These are phyloP conservation scores for Aspergillus cejpii DNA, from an alignment of 2,329 filamentous ascomycete species.

Conservation along the genomic window DNA sequence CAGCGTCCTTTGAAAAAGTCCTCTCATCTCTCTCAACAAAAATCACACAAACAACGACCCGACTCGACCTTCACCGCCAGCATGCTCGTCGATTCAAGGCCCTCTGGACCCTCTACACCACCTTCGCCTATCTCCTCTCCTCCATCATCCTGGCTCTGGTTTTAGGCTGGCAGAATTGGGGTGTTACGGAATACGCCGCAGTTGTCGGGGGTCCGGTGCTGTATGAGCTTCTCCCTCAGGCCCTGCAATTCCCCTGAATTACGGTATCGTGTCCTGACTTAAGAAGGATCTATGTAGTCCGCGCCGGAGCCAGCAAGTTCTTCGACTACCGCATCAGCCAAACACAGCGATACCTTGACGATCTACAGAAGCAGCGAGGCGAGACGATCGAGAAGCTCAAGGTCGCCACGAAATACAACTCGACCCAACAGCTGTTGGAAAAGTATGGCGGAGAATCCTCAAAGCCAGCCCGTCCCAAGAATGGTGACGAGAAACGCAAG, in stretches of 20 bases:
- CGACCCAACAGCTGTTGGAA: constrained; percentile 83
- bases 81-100: constrained; percentile 71
- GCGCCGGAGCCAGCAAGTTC: constrained; percentile 59
- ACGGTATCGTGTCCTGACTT: neutral
- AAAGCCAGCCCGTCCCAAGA: constrained; percentile 25
- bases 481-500: constrained; percentile 19
- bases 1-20: constrained; percentile 87
- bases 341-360: constrained; percentile 62
- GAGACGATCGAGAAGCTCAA: constrained; percentile 92
- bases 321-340: constrained; percentile 76
- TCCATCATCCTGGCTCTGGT: constrained; percentile 75
- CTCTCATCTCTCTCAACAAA: constrained; percentile 75
- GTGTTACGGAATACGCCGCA: constrained; percentile 67
- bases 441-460: constrained; percentile 75
- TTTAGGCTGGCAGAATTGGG: constrained; percentile 74
- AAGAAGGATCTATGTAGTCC: constrained; percentile 68
- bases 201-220: constrained; percentile 70
- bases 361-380: constrained; percentile 69
- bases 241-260: too few species aligned
- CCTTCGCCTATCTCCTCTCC: constrained; percentile 84
- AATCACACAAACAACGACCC: constrained; percentile 66
- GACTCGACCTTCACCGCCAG: constrained; percentile 66
- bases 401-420: constrained; percentile 90
- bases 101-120: constrained; percentile 82
- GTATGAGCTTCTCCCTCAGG: constrained; percentile 46